Conservation (phyloP, 495 filamentous ascomycete species). For the Talaromyces ruber region DNA sequence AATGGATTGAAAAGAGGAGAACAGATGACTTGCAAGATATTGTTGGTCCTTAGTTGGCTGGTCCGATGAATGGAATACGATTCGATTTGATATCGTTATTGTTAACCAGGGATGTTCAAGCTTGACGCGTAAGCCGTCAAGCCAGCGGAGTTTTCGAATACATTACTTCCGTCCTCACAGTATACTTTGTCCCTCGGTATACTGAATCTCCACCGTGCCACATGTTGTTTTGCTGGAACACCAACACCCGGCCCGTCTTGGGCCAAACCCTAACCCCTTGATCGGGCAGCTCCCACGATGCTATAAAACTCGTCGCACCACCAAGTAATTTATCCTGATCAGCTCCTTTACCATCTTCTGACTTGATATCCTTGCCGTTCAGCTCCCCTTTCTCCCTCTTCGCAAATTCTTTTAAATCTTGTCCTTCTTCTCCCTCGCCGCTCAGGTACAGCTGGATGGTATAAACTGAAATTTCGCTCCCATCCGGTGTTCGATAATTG, state of each 20-base stretch:
- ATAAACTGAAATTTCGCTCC: slow-evolving; percentile 52
- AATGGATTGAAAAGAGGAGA: slow-evolving; percentile 22
- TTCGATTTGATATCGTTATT: background rate
- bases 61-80: background rate
- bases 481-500: slow-evolving; percentile 50
- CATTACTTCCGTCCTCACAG: slow-evolving; percentile 71
- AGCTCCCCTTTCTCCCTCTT: slow-evolving; percentile 7
- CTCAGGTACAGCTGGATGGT: slow-evolving; percentile 85
- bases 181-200: slow-evolving; percentile 62
- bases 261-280: slow-evolving; percentile 55
- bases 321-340: slow-evolving; percentile 25
- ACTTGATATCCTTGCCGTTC: background rate
- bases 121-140: background rate
- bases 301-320: slow-evolving; percentile 57
- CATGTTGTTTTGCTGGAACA: slow-evolving; percentile 68
- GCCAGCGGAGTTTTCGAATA: slow-evolving; percentile 27
- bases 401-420: slow-evolving; percentile 25
- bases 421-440: slow-evolving; percentile 38
- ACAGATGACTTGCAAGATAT: slow-evolving; percentile 22
- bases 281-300: slow-evolving; percentile 29
- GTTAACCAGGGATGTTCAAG: background rate
- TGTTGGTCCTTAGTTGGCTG: slow-evolving; percentile 13
- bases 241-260: slow-evolving; percentile 59
- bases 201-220: slow-evolving; percentile 72
- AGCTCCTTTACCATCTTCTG: background rate